Evolutionary conservation across 1,284 basidiomycete genomes (phyloP), one percentile per base, ranked within the genome.

Genomic region (Sanghuangporus weigelae): DNA sequence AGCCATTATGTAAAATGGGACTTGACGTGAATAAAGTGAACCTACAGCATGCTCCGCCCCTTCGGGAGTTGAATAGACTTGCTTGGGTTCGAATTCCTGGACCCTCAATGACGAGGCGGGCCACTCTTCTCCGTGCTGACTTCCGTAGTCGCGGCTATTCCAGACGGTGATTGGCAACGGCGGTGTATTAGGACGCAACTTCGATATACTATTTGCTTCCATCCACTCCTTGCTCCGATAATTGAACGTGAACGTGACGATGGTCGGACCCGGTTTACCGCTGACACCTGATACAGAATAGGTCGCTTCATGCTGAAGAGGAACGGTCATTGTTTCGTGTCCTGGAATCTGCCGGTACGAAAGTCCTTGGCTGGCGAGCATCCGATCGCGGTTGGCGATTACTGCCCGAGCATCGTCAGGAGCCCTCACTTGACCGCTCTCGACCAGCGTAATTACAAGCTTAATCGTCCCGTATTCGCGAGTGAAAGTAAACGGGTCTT

Each of bases 401-500:
- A 60, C 38, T n/a, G 26, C 14, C 63, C 78, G 74, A 58, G 82
- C 64, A 54, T 73, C 39, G 72, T 82, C 78, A 59, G 82, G 72
- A 42, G 71, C 66, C 44, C 63, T 69, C 5, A 35, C 16, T 65
- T 72, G 38, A 71, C 68, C 44, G 71, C 73, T 62, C 69, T 71
- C 38, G 7, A 83, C 72, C 58, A 76, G 74, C 66, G 83, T 85
- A 67, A 89, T 83, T 66, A 81, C 82, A 35, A 89, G 68, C 1
- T 72, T 71, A 56, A 89, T 82, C 63, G 78, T 81, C 8, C 86
- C 86, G 42, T 76, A 67, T 14, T 84, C 80, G 53, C 74, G 73
- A 55, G 79, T 75, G 66, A 88, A 88, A 50, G 79, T 68, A 69
- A 88, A 89, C 1, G 84, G 84, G 11, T 81, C 74, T 69, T 87